These are phyloP conservation scores for Candida tibetensis DNA, from an alignment of 805 yeast genomes.

Conservation along the genomic window DNA sequence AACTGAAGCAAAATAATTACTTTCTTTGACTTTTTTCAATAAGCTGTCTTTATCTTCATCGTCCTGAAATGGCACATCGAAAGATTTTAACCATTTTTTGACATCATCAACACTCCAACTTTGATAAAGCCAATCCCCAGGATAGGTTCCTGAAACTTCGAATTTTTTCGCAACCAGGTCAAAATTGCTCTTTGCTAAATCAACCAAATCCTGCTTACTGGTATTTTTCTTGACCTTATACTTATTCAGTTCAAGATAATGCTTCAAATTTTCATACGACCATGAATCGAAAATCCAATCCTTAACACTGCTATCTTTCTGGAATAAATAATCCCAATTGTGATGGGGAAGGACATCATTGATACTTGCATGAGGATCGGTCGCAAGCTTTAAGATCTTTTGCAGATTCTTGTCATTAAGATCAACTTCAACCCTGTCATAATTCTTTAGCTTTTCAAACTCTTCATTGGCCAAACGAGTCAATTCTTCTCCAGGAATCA, in stretches of 20 bases:
- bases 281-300: slow-evolving; percentile 53
- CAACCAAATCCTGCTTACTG: slow-evolving; percentile 38
- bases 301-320: slow-evolving; percentile 9
- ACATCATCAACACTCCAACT: slow-evolving; percentile 53
- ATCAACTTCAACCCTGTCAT: slow-evolving; percentile 8
- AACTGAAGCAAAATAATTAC: slow-evolving; percentile 43
- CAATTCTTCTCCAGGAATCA: slow-evolving; percentile 19
- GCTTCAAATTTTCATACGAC: slow-evolving; percentile 33
- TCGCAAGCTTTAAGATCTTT: slow-evolving; percentile 13
- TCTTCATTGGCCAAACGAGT: slow-evolving; percentile 25
- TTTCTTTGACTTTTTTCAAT: slow-evolving; percentile 42
- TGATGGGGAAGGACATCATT: slow-evolving; percentile 15
- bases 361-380: slow-evolving; percentile 13
- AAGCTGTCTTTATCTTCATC: slow-evolving; percentile 47
- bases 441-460: slow-evolving; percentile 18
- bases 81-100: slow-evolving; percentile 46
- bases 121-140: slow-evolving; percentile 52
- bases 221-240: slow-evolving; percentile 26
- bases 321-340: slow-evolving; percentile 16
- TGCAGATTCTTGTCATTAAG: slow-evolving; percentile 13
- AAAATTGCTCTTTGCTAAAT: slow-evolving; percentile 40
- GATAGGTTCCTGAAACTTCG: slow-evolving; percentile 43
- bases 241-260: slow-evolving; percentile 28
- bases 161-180: slow-evolving; percentile 33
- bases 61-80: slow-evolving; percentile 33